Evolutionary conservation across 352 stramenopile genomes (phyloP), one percentile per base, ranked within the genome.

Genomic region (Aphanomyces stellatus): DNA sequence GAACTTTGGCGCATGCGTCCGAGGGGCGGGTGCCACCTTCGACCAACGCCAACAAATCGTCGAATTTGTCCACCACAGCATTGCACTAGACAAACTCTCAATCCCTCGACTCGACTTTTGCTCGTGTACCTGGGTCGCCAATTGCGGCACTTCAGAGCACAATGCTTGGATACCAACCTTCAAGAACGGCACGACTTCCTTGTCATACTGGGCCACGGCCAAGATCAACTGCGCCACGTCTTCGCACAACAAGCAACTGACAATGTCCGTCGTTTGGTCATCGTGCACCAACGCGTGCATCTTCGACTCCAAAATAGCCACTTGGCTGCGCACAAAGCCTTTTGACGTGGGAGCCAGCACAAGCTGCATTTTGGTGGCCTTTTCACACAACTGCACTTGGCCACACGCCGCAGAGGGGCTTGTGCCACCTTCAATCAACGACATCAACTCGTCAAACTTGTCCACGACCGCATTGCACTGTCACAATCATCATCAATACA

Each of bases 91-190:
- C 37, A 46, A n/a, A 46, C 13, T n/a, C 11, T 46, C 37, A 46
- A 19, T 55, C 31, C n/a, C 13, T 1, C n/a, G n/a, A n/a, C n/a
- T n/a, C n/a, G n/a, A n/a, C n/a, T n/a, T n/a, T n/a, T n/a, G n/a
- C n/a, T n/a, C n/a, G n/a, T n/a, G n/a, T n/a, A n/a, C n/a, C n/a
- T 51, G 42, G 5, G 25, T 8, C 19, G n/a, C 13, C 22, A n/a
- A n/a, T n/a, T n/a, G n/a, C 22, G 24, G 34, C 24, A 65, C 2
- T 30, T 41, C 34, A 78, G 81, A 91, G 80, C 60, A 80, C 65
- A 53, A 89, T 80, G 62, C 82, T 90, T 41, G 73, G 77, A 31
- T 75, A 30, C 57, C 57, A 10, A 27, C 35, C 28, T 65, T 65
- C 10, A 65, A 1, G 24, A 65, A 30, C 40, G 57, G 57, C 42